A percentile compares a stretch with the other conserved stretches of the same genome.
Evolutionary conservation across 139 green algal species (phyloP).

Genomic region (Coelastrella sp.): DNA sequence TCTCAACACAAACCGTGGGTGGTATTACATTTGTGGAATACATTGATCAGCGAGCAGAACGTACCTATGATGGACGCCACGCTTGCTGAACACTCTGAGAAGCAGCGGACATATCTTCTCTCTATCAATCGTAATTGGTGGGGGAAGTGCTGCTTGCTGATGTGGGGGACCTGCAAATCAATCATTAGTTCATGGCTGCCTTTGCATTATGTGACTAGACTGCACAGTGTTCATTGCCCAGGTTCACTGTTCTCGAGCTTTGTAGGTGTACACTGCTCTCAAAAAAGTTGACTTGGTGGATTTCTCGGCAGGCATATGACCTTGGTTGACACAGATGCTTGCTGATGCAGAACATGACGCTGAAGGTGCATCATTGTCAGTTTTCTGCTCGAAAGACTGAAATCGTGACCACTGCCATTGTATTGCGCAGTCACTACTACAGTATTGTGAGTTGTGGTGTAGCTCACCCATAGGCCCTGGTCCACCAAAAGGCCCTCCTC

Average conservation of each 20-base stretch:
- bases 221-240: neutral
- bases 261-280: too few species aligned
- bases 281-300: too few species aligned
- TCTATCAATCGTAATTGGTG: conserved; percentile 51
- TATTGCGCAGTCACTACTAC: neutral
- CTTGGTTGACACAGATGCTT: too few species aligned
- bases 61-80: conserved; percentile 77
- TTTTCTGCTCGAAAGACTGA: too few species aligned
- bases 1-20: neutral
- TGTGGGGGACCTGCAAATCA: conserved; percentile 12
- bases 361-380: neutral
- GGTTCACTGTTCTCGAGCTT: neutral
- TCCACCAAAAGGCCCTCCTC: neutral
- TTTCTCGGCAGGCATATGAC: too few species aligned
- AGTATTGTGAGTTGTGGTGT: neutral
- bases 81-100: conserved; percentile 84
- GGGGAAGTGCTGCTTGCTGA: conserved; percentile 3
- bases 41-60: neutral
- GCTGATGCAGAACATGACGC: neutral
- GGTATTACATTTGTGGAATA: neutral
- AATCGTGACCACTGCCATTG: too few species aligned
- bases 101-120: conserved; percentile 87
- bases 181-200: neutral
- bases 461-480: neutral
- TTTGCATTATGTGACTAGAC: neutral